Base-by-base conservation (phyloP, 768 basidiomycete genomes). In the Suillus plorans region DNA sequence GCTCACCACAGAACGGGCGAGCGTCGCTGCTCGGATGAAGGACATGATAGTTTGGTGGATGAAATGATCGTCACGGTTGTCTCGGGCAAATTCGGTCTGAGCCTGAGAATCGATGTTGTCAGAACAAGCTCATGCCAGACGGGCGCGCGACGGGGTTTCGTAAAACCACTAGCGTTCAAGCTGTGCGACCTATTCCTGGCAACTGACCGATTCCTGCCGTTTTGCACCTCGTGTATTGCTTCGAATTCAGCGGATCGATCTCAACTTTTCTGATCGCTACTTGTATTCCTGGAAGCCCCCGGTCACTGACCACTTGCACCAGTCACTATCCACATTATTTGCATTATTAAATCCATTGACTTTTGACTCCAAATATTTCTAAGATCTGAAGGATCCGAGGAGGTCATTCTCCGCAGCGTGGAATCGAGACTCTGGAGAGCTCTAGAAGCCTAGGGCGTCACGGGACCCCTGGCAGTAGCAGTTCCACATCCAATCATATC, bases 1-100 rank as follows among this genome's bases (percentile, higher is more conserved):
- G 41, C 63, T 74, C 75, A 82, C 83, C 66, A 80, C 68, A 53
- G 81, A 80, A 68, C 82, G 84, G 22, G 81, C 75, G 45, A 81
- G 63, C 13, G 75, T 72, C 22, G 80, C 75, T 63, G 73, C 70
- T 14, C 77, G 77, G 59, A 81, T 65, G 71, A 85, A 78, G 39
- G 82, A 82, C 83, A 86, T 31, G 31, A 31, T 85, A 37, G 13
- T 72, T 64, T 71, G 58, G 45, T 64, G 55, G 20, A 56, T 37
- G 39, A 31, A 31, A 34, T n/a, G 44, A 5, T 10, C 12, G 47
- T 55, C 4, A 31, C 5, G 31, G 31, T 31, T 31, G 62, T 41
- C 36, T 47, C 59, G 60, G 63, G 22, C 14, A 13, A 55, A 55
- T 36, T 34, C 53, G 34, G 53, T 55, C 34, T 36, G 55, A 57